Evolutionary conservation across 306 rosid species (phyloP), one percentile per base, ranked within the genome.

Genomic region (Prunus fruticosa): DNA sequence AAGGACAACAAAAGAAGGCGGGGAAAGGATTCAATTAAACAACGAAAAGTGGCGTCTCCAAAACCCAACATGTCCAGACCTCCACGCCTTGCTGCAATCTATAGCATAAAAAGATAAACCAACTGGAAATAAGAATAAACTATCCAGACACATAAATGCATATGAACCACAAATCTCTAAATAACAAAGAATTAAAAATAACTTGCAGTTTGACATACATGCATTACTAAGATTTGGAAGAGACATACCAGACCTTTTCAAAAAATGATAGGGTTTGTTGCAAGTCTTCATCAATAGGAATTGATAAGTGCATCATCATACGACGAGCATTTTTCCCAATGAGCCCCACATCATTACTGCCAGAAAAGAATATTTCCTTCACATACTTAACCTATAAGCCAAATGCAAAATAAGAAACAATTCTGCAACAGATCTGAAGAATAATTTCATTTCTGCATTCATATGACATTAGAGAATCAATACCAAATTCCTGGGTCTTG

Each of bases 31-130:
- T 91, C 93, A 28, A 91, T 76, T 30, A 94, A 81, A 80, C 63
- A 84, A 23, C 45, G 65, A 80, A 92, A 87, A 73, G 95, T 86
- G 14, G 67, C 38, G 58, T 92, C 83, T 10, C 62, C 76, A 32
- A 86, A 87, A 52, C 87, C 82, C 76, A 94, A 58, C 79, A 73
- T 79, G 78, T 78, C 88, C 72, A 94, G 74, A 78, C 98, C 97
- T 56, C 96, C 95, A 53, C 89, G 96, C 81, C 83, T 86, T 25
- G 97, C 98, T 89, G 88, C 89, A 80, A 94, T 74, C 96, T 90
- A 54, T 51, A 74, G 5, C 66, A 80, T 28, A 83, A 66, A 73
- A 47, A n/a, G 41, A 82, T 64, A 43, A 70, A 11, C 72, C 62
- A 64, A 43, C 57, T 27, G 57, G 66, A 19, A 49, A 30, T 20